Percentiles rank a stretch among this genome's conserved stretches.
These are phyloP conservation scores for Asterionellopsis glacialis DNA, from an alignment of 108 stramenopile genomes.

Conservation along the genomic window DNA sequence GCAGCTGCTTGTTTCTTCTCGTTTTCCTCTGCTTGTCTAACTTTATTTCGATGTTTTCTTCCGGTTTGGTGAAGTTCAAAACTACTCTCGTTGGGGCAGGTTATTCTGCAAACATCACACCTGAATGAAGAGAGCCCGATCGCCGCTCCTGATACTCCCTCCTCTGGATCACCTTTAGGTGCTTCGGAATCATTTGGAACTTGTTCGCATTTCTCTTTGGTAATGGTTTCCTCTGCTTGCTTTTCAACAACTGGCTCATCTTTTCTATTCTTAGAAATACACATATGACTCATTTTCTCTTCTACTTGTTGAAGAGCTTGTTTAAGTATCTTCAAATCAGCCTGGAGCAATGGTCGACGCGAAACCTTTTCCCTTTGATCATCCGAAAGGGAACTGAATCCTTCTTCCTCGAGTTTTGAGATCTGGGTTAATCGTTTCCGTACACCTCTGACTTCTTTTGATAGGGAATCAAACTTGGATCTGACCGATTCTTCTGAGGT, in stretches of 20 bases:
- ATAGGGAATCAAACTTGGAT: slow-evolving; percentile 9
- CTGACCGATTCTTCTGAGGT: slow-evolving; percentile 13
- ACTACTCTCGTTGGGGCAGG: slow-evolving; percentile 60
- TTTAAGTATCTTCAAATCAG: slow-evolving; percentile 33
- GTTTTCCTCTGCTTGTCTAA: slow-evolving; percentile 47
- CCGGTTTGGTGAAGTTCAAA: slow-evolving; percentile 68
- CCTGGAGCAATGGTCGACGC: slow-evolving; percentile 30
- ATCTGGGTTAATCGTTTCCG: slow-evolving; percentile 46
- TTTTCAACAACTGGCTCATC: slow-evolving; percentile 10
- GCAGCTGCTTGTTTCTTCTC: slow-evolving; percentile 56
- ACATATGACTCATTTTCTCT: neutral
- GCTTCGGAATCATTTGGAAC: slow-evolving; percentile 1
- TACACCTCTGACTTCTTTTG: slow-evolving; percentile 41
- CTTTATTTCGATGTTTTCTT: slow-evolving; percentile 77
- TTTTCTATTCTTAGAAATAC: slow-evolving; percentile 10
- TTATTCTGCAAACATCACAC: slow-evolving; percentile 58
- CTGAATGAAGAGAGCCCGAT: slow-evolving; percentile 11
- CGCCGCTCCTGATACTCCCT: slow-evolving; percentile 1
- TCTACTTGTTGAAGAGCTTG: slow-evolving; percentile 37
- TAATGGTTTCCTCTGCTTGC: neutral
- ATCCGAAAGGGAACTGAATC: slow-evolving; percentile 10
- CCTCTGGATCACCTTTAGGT: neutral
- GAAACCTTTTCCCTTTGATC: slow-evolving; percentile 45
- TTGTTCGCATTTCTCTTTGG: slow-evolving; percentile 1
- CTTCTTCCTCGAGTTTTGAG: slow-evolving; percentile 13